Percentiles rank a stretch among this genome's conserved stretches.
Conservation (phyloP, 176 grass and related monocot genomes). For the Bonia amplexicaulis region DNA sequence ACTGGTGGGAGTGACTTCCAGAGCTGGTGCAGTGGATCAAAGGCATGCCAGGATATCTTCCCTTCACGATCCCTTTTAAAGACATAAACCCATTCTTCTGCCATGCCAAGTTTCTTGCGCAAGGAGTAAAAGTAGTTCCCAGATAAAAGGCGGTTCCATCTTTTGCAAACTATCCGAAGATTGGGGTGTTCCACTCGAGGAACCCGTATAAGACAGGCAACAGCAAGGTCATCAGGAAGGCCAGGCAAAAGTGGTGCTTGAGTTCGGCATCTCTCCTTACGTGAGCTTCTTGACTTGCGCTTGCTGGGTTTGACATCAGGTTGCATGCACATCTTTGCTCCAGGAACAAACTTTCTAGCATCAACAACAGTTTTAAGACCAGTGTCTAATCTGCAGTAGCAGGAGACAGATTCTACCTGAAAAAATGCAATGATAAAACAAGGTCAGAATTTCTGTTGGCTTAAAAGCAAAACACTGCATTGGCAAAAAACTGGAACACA, state of each 20-base stretch:
- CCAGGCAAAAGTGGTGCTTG: conserved; percentile 76
- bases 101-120: conserved; percentile 59
- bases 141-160: conserved; percentile 76
- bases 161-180: conserved; percentile 71
- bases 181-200: conserved; percentile 64
- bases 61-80: conserved; percentile 90
- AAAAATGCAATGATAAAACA: conserved; percentile 24
- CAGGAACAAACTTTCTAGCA: conserved; percentile 75
- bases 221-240: conserved; percentile 85
- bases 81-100: conserved; percentile 84
- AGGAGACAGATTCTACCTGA: conserved; percentile 77
- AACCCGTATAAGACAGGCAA: conserved; percentile 74
- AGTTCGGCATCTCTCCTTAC: conserved; percentile 49
- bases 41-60: conserved; percentile 84
- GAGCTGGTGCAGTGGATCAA: conserved; percentile 67
- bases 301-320: conserved; percentile 66
- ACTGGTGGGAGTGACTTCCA: conserved; percentile 85
- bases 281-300: conserved; percentile 41
- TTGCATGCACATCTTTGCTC: conserved; percentile 77
- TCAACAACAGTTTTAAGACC: conserved; percentile 85
- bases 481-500: background rate
- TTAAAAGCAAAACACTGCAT: background rate
- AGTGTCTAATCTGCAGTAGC: conserved; percentile 79
- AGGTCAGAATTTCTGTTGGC: background rate
- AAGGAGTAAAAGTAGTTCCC: conserved; percentile 93